Conservation (phyloP, 257 asterid species). For the Catharanthus roseus region DNA sequence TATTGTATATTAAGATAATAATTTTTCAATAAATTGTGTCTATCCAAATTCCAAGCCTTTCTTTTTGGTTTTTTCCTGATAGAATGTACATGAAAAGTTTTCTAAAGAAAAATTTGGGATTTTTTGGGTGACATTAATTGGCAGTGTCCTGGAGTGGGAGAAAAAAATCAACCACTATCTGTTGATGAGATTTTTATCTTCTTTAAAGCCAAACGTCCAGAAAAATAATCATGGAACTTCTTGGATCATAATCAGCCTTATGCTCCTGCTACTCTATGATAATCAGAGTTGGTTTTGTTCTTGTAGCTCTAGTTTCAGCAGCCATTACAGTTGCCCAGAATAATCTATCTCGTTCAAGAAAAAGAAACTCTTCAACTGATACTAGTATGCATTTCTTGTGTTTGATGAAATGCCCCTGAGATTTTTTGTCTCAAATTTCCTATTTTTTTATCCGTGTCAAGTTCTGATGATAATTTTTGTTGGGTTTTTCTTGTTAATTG, state of each 20-base stretch:
- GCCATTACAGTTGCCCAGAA: conserved; percentile 9
- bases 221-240: neutral
- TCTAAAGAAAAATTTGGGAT: neutral
- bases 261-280: conserved; percentile 10
- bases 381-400: neutral
- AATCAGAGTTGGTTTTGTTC: conserved; percentile 13
- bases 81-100: no score
- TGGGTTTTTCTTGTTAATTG: neutral
- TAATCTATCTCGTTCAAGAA: conserved; percentile 7
- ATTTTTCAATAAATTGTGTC: no score
- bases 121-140: neutral
- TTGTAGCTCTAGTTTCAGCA: conserved; percentile 16
- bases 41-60: no score
- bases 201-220: neutral
- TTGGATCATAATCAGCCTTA: neutral
- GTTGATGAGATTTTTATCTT: conserved; percentile 10
- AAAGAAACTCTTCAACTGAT: conserved; percentile 5
- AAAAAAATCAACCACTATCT: conserved; percentile 15
- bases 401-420: neutral
- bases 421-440: no score
- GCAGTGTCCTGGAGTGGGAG: conserved; percentile 5
- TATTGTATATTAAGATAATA: no score
- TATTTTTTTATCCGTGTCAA: no score
- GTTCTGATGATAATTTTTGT: neutral
- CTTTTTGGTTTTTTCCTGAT: neutral